phyloP scores from a whole-genome alignment of 2,329 filamentous ascomycete species.

The Verticillium dahliae region DNA sequence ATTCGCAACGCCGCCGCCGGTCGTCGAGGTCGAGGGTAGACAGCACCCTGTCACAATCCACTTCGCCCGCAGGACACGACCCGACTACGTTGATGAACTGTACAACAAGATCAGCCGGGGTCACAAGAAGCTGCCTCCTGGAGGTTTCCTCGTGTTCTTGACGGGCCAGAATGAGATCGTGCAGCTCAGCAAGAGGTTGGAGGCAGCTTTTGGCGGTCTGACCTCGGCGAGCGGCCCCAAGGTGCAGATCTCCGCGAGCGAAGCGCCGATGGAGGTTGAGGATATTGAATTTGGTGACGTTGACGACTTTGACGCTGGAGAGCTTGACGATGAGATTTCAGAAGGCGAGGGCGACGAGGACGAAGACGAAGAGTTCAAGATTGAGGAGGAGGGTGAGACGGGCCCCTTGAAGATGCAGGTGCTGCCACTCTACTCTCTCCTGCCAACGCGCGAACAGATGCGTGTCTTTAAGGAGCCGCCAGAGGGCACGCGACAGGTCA shows the following conservation, averaged over 20 bases:
- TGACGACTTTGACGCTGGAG: constrained; percentile 56
- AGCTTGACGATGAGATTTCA: constrained; percentile 49
- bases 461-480: constrained; percentile 82
- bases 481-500: constrained; percentile 75
- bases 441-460: constrained; percentile 86
- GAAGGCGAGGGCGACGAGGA: constrained; percentile 51
- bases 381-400: constrained; percentile 56
- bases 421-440: constrained; percentile 86
- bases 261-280: constrained; percentile 75
- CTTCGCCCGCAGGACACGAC: constrained; percentile 74
- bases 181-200: constrained; percentile 73
- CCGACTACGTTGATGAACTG: constrained; percentile 86
- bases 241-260: constrained; percentile 68
- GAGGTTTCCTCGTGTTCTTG: constrained; percentile 88
- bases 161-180: constrained; percentile 91
- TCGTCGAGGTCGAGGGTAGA: constrained; percentile 84
- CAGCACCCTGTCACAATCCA: constrained; percentile 88
- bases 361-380: constrained; percentile 62
- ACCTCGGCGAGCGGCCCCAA: constrained; percentile 53
- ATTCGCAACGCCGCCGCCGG: constrained; percentile 71
- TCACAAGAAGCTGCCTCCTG: constrained; percentile 82
- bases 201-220: constrained; percentile 56
- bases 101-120: constrained; percentile 82
- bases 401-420: constrained; percentile 69
- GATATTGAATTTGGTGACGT: constrained; percentile 75